Evolutionary conservation across 177 flowering plant genomes (phyloP), one percentile per base, ranked within the genome.

Genomic region (Vitis hybrid): DNA sequence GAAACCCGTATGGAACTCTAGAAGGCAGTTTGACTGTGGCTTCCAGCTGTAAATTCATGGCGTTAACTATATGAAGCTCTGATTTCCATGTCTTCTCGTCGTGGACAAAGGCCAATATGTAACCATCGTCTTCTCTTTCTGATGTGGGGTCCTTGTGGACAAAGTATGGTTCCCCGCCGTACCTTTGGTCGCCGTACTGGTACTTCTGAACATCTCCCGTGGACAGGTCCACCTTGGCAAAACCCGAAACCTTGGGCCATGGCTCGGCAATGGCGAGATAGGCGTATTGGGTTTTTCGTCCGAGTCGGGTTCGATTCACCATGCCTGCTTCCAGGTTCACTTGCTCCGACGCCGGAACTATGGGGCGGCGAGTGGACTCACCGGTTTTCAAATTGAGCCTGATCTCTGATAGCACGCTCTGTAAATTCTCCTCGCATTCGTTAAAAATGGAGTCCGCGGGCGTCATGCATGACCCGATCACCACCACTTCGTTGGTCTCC

Each of bases 381-480:
- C 98, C 91, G 4, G 93, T 91, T 39, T 73, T 82, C 17, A 89
- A 62, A 67, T 89, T 91, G 23, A 92, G 83, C 49, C 97, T 68
- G 65, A 94, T 94, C 75, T 94, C 98, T 0, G 96, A 88, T 2
- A 94, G 73, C 1, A 90, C 85, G 70, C 90, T 88, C 68, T 83
- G 23, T 11, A 94, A 64, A 32, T 74, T 75, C 69, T 87, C 92
- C 15, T 84, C 93, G 56, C 79, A 83, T 70, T 92, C 98, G 80
- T 94, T 94, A 89, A 94, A 94, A 30, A 94, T 84, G 17, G 97
- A 88, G 77, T 94, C 98, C 2, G 98, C 74, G 1, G 98, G 98
- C 1, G 98, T 89, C 97, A 94, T 92, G 82, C 97, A 88, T 3
- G 97, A 92, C 0, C 98, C 97, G 55, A 94, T 88, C 19, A 94